Base-by-base conservation (phyloP, 2,329 filamentous ascomycete genomes). In the Colletotrichum theobromicola region DNA sequence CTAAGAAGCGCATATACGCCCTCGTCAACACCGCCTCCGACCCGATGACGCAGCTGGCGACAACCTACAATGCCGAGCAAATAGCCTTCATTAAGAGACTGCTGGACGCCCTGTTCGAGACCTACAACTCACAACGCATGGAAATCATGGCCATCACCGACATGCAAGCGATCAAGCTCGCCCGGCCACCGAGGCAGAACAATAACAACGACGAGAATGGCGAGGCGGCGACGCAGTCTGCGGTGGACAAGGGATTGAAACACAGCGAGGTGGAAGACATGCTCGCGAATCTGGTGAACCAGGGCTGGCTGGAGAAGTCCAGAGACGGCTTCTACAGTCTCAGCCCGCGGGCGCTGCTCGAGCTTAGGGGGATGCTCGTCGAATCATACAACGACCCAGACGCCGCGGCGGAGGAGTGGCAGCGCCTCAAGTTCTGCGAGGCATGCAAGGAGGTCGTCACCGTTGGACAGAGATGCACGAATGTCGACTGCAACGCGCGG, bases 361-460 rank as follows among this genome's bases (percentile, higher is more conserved):
- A 99, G 86, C 85, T 99, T 72, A 89, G 93, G 72, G 88, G 90
- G 2, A 98, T 96, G 93, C 88, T 99, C 63, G 85, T 95, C n/a
- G 94, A 94, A 67, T 95, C 93, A 32, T 99, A 98, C 84, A 98
- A 99, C 81, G 94, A 97, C 70, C 85, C 89, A 1, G 90, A 91
- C 12, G 87, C 88, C 2, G 91, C 91, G 12, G 84, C 86, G 2
- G 84, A 85, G n/a, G 91, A 91, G 37, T 92, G 90, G 87, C 90
- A 95, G 81, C 91, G 92, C 76, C 94, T 99, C 82, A 98, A 97
- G 85, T 91, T 93, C 76, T 99, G 97, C 82, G 91, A 94, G 80
- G 95, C 94, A 1, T 99, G 97, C 84, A 94, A 92, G 82, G 95
- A 98, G 77, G 93, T 98, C 76, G 91, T 98, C 53, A 99, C 96